Evolutionary conservation across 345 rosid genomes (phyloP).

Genomic region (rapeseed (Brassica napus)): DNA sequence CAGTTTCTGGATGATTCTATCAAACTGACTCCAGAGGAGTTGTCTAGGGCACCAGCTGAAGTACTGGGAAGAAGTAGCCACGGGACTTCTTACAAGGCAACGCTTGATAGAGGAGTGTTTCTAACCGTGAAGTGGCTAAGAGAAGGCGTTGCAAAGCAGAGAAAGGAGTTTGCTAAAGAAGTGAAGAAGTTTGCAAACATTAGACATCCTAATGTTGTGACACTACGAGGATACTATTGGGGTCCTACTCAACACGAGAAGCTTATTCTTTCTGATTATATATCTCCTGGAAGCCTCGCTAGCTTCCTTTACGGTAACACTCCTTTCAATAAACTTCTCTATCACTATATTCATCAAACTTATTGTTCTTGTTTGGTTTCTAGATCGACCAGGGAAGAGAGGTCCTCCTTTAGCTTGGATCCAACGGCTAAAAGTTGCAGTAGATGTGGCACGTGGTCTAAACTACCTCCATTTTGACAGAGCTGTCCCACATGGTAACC

Average conservation of each 20-base stretch:
- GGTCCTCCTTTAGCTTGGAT: conserved; percentile 81
- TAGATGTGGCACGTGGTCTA: conserved; percentile 97
- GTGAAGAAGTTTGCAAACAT: conserved; percentile 93
- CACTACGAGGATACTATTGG: conserved; percentile 96
- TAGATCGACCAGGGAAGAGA: conserved; percentile 93
- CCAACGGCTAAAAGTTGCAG: conserved; percentile 86
- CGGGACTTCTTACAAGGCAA: conserved; percentile 93
- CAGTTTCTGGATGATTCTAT: conserved; percentile 91
- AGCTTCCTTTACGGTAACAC: conserved; percentile 89
- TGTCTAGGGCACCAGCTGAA: conserved; percentile 96
- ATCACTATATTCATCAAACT: background rate
- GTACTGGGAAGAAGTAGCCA: conserved; percentile 98
- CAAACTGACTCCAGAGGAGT: conserved; percentile 85
- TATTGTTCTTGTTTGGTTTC: conserved; percentile 22
- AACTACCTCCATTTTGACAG: conserved; percentile 98
- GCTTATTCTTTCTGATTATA: conserved; percentile 91
- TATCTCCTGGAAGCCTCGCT: conserved; percentile 95
- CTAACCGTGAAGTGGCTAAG: conserved; percentile 96
- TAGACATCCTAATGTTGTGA: conserved; percentile 96
- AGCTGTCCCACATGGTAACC: conserved; percentile 95
- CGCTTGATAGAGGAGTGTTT: conserved; percentile 82
- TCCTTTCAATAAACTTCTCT: background rate
- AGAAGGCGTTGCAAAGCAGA: conserved; percentile 97
- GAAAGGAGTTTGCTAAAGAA: conserved; percentile 95
- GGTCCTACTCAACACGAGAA: conserved; percentile 99